Base-by-base conservation (phyloP, 2,329 filamentous ascomycete genomes). In the Colletotrichum liaoningense region DNA sequence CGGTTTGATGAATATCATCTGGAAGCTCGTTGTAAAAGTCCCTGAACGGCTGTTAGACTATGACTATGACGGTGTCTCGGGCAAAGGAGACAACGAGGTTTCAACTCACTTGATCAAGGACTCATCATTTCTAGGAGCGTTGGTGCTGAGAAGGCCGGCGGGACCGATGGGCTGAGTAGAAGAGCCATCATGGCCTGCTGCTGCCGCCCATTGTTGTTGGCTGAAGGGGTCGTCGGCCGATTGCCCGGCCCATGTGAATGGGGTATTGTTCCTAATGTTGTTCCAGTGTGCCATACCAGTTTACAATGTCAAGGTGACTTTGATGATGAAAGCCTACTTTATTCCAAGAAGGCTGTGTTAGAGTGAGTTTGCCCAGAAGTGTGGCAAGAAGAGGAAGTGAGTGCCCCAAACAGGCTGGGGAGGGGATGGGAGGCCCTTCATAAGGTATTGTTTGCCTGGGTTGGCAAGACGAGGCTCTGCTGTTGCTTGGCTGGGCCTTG, bases 211-310 rank as follows among this genome's bases (percentile, higher is more conserved):
- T 58, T 35, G n/a, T 46, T 49, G n/a, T 49, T 49, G 69, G 46
- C 26, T 52, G n/a, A 42, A 55, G 26, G 52, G 63, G 46, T 26
- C 56, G 9, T 35, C n/a, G 28, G 22, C 58, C 30, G 64, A 19
- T 67, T 72, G 59, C 8, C 42, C 65, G 16, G 59, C 69, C 69
- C 69, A 69, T 14, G 33, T 26, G 52, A 59, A 49, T n/a, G 60
- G 26, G 55, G 30, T 69, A 14, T 52, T 58, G 16, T 22, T 3
- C 46, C 59, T 64, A 14, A 7, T 24, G 14, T 60, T 46, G 19
- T 12, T 5, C n/a, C 9, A 56, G 12, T 56, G 56, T 73, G 60
- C 56, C 70, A 70, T 73, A 56, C 70, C 70, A 30, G 22, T n/a
- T 58, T 9, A n/a, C 7, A 22, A 55, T 49, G 38, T 69, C 42